Conservation (phyloP, 164 flowering plant genomes). For the Cinnamomum micranthum region DNA sequence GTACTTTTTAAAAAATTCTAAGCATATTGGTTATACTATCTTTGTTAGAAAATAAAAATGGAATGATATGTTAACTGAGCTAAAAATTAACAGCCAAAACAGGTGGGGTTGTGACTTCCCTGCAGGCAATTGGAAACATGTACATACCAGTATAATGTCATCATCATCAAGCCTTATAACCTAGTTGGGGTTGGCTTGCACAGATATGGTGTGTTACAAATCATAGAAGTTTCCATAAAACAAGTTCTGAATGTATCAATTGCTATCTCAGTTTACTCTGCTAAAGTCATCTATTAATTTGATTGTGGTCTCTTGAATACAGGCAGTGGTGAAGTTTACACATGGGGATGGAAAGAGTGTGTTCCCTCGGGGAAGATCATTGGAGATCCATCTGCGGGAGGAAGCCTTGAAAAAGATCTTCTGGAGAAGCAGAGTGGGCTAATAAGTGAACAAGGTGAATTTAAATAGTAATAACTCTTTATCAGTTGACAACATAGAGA, state of each 20-base stretch:
- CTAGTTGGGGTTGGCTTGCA: too few relatives aligned
- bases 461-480: neutral
- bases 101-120: neutral
- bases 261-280: neutral
- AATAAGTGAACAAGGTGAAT: slow-evolving; percentile 68
- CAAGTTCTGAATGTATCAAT: neutral
- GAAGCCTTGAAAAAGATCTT: slow-evolving; percentile 43
- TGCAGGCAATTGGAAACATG: neutral
- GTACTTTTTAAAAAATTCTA: slow-evolving; percentile 30
- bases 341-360: slow-evolving; percentile 99
- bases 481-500: slow-evolving; percentile 3
- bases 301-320: slow-evolving; percentile 5
- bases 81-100: neutral
- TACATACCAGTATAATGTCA: neutral
- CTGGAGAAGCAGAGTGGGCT: slow-evolving; percentile 42
- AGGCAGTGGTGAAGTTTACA: slow-evolving; percentile 81
- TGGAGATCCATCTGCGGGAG: slow-evolving; percentile 45
- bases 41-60: too few relatives aligned
- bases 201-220: too few relatives aligned
- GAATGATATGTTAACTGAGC: neutral
- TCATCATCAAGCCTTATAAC: too few relatives aligned
- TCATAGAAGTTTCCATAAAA: neutral
- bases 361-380: slow-evolving; percentile 86
- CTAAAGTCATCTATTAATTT: too few relatives aligned
- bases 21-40: neutral